A percentile compares a stretch with the other conserved stretches of the same genome.
Conservation (phyloP, 176 grass and related monocot species). For the Oryza longistaminata region DNA sequence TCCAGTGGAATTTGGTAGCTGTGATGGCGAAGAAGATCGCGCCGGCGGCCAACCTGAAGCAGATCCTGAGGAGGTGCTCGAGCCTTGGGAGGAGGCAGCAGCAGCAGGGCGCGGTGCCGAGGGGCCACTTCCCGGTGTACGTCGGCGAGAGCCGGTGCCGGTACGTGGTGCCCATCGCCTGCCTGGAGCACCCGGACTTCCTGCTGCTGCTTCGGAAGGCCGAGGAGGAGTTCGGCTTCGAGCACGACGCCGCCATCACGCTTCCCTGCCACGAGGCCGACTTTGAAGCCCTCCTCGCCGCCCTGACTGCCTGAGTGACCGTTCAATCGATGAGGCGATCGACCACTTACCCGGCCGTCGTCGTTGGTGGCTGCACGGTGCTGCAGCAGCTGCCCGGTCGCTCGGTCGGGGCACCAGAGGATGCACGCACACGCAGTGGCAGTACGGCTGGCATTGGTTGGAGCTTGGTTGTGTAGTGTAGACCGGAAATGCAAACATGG, state of each 20-base stretch:
- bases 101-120: constrained; percentile 46
- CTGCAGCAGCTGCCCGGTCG: background rate
- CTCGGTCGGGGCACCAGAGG: no score
- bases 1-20: background rate
- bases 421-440: no score
- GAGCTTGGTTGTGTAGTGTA: background rate
- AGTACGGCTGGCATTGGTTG: background rate
- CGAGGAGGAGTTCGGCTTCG: constrained; percentile 77
- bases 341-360: no score
- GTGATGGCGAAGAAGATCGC: constrained; percentile 56
- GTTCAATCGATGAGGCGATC: background rate
- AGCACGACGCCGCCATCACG: constrained; percentile 56
- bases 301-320: background rate
- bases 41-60: constrained; percentile 45
- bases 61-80: constrained; percentile 72
- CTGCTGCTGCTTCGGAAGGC: constrained; percentile 55
- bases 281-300: constrained; percentile 53
- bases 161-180: constrained; percentile 61
- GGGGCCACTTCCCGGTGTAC: constrained; percentile 76
- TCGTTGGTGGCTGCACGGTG: background rate
- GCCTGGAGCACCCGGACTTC: constrained; percentile 56
- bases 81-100: constrained; percentile 48
- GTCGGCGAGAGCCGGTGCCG: constrained; percentile 55
- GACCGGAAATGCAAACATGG: no score
- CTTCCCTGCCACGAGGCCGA: constrained; percentile 68